Evolutionary conservation across 345 rosid species (phyloP), one percentile per base, ranked within the genome.

Genomic region (Brassica incana): DNA sequence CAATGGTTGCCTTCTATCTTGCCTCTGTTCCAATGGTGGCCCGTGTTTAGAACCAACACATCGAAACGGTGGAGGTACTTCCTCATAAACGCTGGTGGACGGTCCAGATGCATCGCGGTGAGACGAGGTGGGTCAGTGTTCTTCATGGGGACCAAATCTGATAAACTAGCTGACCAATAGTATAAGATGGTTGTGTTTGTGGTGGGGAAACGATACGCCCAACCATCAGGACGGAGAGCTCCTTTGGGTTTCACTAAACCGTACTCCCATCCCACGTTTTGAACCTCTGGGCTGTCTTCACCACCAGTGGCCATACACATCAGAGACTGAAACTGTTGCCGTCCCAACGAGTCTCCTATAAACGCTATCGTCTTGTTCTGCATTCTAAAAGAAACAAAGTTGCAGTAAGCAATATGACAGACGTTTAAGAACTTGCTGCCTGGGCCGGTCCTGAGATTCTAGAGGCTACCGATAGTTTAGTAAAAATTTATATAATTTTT

Each of bases 261-360:
- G 15, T 87, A 90, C 63, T 85, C 86, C 82, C 81, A 76, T 50
- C 91, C 93, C 5, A 85, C 86, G 67, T 90, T 87, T 87, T 89
- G 82, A 54, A 92, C 91, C 15, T 85, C 86, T 14, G 80, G 83
- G 50, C 80, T 85, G 48, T 80, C 80, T 85, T 83, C 79, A 25
- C 92, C 95, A 15, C 91, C 95, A 15, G 86, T 85, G 78, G 86
- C 89, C 92, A 92, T 88, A 63, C 97, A 90, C 91, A 90, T 89
- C 43, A 92, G 54, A 45, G 95, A 92, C 16, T 88, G 94, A 78
- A 90, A 90, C 71, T 89, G 93, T 74, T 88, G 90, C 74, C 97
- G 85, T 29, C 93, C 95, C 62, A 92, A 78, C 16, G 95, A 92
- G 82, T 92, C 95, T 80, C 97, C 95, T 20, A 92, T 69, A 68